Percentiles rank a stretch among this genome's conserved stretches.
phyloP scores from a whole-genome alignment of 2,329 filamentous ascomycete genomes.

The Diaporthe vaccinii region DNA sequence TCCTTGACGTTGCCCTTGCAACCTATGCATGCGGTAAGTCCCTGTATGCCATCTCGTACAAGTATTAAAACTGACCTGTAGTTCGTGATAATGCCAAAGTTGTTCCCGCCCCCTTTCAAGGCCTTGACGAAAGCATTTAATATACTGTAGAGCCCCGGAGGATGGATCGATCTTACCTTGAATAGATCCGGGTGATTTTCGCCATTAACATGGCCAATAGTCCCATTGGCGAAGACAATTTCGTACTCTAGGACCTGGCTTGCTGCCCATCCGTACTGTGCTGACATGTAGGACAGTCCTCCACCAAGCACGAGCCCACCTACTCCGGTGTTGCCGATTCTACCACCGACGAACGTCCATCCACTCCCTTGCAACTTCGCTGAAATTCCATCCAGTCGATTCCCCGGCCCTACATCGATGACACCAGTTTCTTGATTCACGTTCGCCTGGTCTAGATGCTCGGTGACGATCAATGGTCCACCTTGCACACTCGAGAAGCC shows the following conservation, averaged over 20 bases:
- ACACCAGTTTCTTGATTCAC: slow-evolving; percentile 17
- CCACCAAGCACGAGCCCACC: slow-evolving; percentile 27
- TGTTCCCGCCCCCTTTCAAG: slow-evolving; percentile 22
- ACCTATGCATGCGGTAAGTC: background rate
- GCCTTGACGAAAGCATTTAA: background rate
- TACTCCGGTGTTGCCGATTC: slow-evolving; percentile 23
- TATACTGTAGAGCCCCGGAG: background rate
- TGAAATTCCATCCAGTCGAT: slow-evolving; percentile 3
- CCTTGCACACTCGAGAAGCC: slow-evolving; percentile 28
- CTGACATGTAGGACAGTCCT: slow-evolving; percentile 19
- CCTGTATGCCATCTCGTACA: background rate
- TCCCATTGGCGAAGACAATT: slow-evolving; percentile 23
- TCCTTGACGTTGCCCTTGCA: slow-evolving; percentile 19
- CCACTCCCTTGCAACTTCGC: slow-evolving; percentile 20
- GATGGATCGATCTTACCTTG: slow-evolving; percentile 4
- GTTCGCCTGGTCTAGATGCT: slow-evolving; percentile 15
- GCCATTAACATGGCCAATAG: background rate
- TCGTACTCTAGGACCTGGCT: slow-evolving; percentile 27
- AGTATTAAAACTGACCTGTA: background rate
- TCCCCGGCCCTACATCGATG: slow-evolving; percentile 17
- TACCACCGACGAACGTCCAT: slow-evolving; percentile 19
- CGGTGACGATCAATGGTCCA: slow-evolving; percentile 23
- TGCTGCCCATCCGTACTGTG: slow-evolving; percentile 20
- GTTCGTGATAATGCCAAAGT: slow-evolving; percentile 7
- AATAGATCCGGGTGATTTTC: slow-evolving; percentile 17